Conservation (phyloP, 2,329 filamentous ascomycete species). For the Sphaerulina musiva region DNA sequence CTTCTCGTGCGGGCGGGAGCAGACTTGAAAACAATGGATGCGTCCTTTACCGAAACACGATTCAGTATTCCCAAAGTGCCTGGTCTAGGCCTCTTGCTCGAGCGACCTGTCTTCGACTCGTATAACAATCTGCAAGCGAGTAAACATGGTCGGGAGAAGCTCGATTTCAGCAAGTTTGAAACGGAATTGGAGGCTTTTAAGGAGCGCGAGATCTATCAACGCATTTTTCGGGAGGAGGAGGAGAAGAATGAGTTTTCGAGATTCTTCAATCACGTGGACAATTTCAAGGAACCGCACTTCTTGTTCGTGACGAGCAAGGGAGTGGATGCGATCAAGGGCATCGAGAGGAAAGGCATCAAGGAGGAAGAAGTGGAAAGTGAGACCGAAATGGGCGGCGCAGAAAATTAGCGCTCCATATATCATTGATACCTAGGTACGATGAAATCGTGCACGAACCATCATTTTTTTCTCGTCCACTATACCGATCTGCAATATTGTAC, state of each 20-base stretch:
- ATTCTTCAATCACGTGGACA: conserved; percentile 48
- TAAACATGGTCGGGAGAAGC: conserved; percentile 57
- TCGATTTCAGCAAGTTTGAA: conserved; percentile 74
- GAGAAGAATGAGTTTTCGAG: conserved; percentile 61
- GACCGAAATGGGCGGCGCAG: neutral
- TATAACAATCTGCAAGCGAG: conserved; percentile 71
- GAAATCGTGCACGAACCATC: too few species aligned
- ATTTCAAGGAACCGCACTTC: conserved; percentile 45
- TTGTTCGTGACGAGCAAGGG: conserved; percentile 47
- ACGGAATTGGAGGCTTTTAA: conserved; percentile 83
- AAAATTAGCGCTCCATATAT: neutral
- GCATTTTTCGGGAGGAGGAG: conserved; percentile 86
- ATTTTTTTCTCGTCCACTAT: too few species aligned
- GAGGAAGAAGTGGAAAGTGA: conserved; percentile 5
- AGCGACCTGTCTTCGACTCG: conserved; percentile 81
- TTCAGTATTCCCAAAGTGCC: conserved; percentile 93
- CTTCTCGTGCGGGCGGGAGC: conserved; percentile 78
- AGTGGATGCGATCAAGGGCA: conserved; percentile 38
- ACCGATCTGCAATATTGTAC: too few species aligned
- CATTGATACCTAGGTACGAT: too few species aligned
- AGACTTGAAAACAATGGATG: conserved; percentile 58
- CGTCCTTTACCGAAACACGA: conserved; percentile 64
- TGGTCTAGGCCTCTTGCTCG: conserved; percentile 76
- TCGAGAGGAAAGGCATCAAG: conserved; percentile 16
- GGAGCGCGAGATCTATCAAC: conserved; percentile 80